phyloP scores from a whole-genome alignment of 306 rosid genomes.

The Quercus parvula region DNA sequence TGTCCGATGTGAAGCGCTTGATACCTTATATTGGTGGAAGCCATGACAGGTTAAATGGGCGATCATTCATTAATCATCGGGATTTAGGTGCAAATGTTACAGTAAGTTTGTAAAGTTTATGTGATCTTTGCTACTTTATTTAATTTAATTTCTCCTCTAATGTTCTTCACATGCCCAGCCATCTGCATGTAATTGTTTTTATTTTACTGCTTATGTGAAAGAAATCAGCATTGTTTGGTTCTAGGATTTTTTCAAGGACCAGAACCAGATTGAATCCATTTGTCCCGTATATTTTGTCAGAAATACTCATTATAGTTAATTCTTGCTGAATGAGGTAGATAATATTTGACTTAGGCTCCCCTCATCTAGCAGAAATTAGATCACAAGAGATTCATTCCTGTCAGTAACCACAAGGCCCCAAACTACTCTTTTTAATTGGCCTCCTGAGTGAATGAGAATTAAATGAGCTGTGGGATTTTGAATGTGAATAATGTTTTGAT shows the following conservation, averaged over 20 bases:
- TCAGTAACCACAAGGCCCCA: neutral
- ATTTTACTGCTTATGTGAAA: slow-evolving; percentile 6
- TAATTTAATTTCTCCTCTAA: slow-evolving; percentile 8
- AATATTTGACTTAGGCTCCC: neutral
- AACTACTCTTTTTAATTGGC: neutral
- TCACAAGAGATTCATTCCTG: neutral
- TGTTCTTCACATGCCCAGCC: slow-evolving; percentile 12
- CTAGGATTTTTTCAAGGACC: neutral
- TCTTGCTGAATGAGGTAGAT: neutral
- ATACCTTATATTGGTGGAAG: slow-evolving; percentile 77
- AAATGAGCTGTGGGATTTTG: neutral
- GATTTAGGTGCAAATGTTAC: slow-evolving; percentile 77
- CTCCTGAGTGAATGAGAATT: neutral
- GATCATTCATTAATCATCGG: slow-evolving; percentile 66
- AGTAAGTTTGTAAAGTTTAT: slow-evolving; percentile 54
- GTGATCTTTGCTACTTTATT: neutral
- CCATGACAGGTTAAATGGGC: slow-evolving; percentile 85
- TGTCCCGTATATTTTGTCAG: neutral
- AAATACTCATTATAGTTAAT: neutral
- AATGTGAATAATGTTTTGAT: neutral
- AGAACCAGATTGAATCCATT: neutral
- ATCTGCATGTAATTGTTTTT: slow-evolving; percentile 2
- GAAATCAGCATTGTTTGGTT: neutral
- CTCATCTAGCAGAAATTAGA: neutral
- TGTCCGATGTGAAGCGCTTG: slow-evolving; percentile 68